These are phyloP conservation scores for Aspergillus novoparasiticus DNA, from an alignment of 2,329 filamentous ascomycete genomes.

Conservation along the genomic window DNA sequence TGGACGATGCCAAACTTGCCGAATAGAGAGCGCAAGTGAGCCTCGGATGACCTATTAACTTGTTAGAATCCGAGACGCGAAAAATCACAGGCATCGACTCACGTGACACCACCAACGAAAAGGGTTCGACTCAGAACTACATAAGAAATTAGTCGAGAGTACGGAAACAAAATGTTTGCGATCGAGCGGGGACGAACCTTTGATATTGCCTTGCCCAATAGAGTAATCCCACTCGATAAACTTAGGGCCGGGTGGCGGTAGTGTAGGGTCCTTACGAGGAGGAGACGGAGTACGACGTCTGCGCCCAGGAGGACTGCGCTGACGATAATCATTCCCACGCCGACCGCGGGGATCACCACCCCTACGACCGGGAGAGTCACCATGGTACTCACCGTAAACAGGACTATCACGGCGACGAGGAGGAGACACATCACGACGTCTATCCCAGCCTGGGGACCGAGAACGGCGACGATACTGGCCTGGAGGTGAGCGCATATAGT, in stretches of 20 bases:
- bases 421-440: slow-evolving; percentile 67
- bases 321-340: slow-evolving; percentile 70
- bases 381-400: slow-evolving; percentile 73
- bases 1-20: slow-evolving; percentile 82
- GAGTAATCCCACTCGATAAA: slow-evolving; percentile 77
- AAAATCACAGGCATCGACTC: slow-evolving; percentile 45
- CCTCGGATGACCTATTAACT: slow-evolving; percentile 68
- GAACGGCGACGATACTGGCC: slow-evolving; percentile 69
- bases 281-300: slow-evolving; percentile 67
- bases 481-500: slow-evolving; percentile 65
- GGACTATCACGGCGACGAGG: slow-evolving; percentile 67
- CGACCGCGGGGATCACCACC: slow-evolving; percentile 58
- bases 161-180: slow-evolving; percentile 7
- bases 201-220: slow-evolving; percentile 77
- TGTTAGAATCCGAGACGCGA: slow-evolving; percentile 19
- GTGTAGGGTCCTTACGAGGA: slow-evolving; percentile 43
- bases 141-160: slow-evolving; percentile 19
- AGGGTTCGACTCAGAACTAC: slow-evolving; percentile 86
- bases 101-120: slow-evolving; percentile 94
- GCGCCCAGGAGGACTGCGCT: slow-evolving; percentile 77
- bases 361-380: slow-evolving; percentile 65
- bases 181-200: slow-evolving; percentile 49
- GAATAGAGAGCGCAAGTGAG: slow-evolving; percentile 80
- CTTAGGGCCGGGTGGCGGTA: slow-evolving; percentile 62
- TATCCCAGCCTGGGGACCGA: slow-evolving; percentile 75